These are phyloP conservation scores for Phytopythium cucurbitacearum DNA, from an alignment of 352 stramenopile species.

Conservation along the genomic window DNA sequence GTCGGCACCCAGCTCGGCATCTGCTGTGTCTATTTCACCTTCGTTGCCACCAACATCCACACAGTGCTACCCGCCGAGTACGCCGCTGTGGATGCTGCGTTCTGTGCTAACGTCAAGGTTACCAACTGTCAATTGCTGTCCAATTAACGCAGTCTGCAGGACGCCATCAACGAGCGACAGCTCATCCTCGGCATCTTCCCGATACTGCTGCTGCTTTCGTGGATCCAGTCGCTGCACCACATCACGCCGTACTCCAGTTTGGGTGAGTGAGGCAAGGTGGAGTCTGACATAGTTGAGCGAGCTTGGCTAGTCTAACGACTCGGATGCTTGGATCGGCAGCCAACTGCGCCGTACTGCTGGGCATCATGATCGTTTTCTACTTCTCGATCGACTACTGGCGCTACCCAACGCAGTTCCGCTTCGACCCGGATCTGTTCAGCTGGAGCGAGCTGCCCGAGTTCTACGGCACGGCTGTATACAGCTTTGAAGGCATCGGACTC, in stretches of 20 bases:
- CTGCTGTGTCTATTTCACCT: conserved; percentile 84
- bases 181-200: conserved; percentile 76
- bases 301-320: not conserved
- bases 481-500: conserved; percentile 75
- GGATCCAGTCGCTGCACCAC: conserved; percentile 63
- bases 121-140: conserved; percentile 1
- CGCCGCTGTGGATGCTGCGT: not conserved
- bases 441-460: conserved; percentile 58
- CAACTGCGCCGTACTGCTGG: conserved; percentile 55
- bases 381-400: conserved; percentile 65
- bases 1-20: conserved; percentile 76
- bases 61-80: conserved; percentile 61
- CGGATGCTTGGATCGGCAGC: conserved; percentile 19
- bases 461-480: conserved; percentile 80
- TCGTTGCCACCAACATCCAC: conserved; percentile 81
- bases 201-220: conserved; percentile 63
- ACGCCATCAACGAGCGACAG: conserved; percentile 64
- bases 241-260: conserved; percentile 77
- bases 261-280: conserved; percentile 21
- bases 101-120: not conserved
- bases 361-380: conserved; percentile 81
- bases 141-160: conserved; percentile 29
- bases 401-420: conserved; percentile 21
- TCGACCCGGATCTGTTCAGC: conserved; percentile 6
- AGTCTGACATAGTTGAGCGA: not conserved